phyloP scores from a whole-genome alignment of 139 green algal species.

The Micromonas commoda region DNA sequence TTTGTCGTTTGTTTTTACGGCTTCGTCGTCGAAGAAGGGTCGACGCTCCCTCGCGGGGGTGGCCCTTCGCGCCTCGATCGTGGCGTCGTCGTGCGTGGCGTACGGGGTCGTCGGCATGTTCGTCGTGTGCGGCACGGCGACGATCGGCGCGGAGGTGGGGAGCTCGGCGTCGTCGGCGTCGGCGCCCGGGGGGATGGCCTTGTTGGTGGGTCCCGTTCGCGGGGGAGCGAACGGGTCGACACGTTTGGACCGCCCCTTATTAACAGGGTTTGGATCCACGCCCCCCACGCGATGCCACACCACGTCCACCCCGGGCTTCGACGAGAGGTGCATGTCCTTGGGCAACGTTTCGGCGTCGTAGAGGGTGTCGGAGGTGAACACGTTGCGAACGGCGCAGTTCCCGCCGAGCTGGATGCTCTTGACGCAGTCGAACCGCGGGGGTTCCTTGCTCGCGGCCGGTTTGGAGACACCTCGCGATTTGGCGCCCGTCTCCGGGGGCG shows the following conservation, averaged over 20 bases:
- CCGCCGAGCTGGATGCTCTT: slow-evolving; percentile 58
- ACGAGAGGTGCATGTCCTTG: slow-evolving; percentile 23
- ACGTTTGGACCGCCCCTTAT: too few relatives aligned
- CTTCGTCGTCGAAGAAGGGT: background rate
- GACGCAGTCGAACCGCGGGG: slow-evolving; percentile 42
- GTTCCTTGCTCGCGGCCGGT: background rate
- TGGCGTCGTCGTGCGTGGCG: background rate
- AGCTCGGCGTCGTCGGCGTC: too few relatives aligned
- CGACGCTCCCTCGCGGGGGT: background rate
- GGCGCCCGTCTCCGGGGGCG: too few relatives aligned
- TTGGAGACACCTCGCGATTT: too few relatives aligned
- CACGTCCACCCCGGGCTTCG: background rate
- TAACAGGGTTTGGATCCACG: background rate
- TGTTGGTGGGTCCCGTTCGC: too few relatives aligned
- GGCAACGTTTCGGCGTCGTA: slow-evolving; percentile 37
- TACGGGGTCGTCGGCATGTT: background rate
- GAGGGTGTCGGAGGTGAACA: slow-evolving; percentile 58
- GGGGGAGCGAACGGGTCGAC: too few relatives aligned
- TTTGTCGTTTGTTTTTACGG: background rate
- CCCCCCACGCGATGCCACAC: background rate
- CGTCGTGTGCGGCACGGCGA: too few relatives aligned
- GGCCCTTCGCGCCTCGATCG: background rate
- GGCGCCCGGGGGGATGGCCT: too few relatives aligned
- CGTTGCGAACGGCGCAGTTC: slow-evolving; percentile 54
- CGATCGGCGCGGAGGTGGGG: too few relatives aligned